These are phyloP conservation scores for Tetracladium marchalianum DNA, from an alignment of 495 filamentous ascomycete genomes.

Conservation along the genomic window DNA sequence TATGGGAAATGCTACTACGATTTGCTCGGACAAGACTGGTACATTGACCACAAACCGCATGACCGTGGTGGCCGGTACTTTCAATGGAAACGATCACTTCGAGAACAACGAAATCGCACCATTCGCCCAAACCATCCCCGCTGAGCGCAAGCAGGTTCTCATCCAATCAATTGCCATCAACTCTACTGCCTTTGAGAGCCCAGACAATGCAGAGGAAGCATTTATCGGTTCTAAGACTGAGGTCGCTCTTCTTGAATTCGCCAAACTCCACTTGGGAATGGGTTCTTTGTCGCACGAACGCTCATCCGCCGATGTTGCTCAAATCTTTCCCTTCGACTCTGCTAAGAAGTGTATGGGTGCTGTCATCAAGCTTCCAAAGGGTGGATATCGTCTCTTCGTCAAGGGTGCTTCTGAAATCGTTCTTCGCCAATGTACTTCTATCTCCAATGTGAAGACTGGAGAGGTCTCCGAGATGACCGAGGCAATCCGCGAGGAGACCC, in stretches of 20 bases:
- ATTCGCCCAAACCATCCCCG: conserved; percentile 37
- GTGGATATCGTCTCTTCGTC: conserved; percentile 57
- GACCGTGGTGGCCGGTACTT: conserved; percentile 67
- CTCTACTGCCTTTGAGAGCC: conserved; percentile 78
- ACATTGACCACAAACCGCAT: conserved; percentile 90
- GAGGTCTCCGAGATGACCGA: conserved; percentile 47
- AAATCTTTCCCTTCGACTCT: conserved; percentile 77
- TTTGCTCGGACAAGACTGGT: conserved; percentile 94
- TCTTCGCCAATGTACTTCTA: conserved; percentile 54
- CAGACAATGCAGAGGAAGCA: conserved; percentile 52
- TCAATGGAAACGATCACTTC: conserved; percentile 56
- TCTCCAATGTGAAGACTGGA: conserved; percentile 40
- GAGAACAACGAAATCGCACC: conserved; percentile 24
- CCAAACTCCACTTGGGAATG: conserved; percentile 63
- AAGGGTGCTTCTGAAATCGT: conserved; percentile 83
- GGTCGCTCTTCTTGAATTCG: conserved; percentile 66
- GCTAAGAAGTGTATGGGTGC: conserved; percentile 76
- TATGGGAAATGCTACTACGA: conserved; percentile 90
- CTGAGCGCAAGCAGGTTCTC: conserved; percentile 50
- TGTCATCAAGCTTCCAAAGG: conserved; percentile 51
- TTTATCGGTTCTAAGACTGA: conserved; percentile 86
- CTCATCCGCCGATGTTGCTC: conserved; percentile 52
- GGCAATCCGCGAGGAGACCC: conserved; percentile 49
- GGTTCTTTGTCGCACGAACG: conserved; percentile 55
- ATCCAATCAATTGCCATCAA: conserved; percentile 69